Base-by-base conservation (phyloP, 495 filamentous ascomycete species). In the Neurospora intermedia region DNA sequence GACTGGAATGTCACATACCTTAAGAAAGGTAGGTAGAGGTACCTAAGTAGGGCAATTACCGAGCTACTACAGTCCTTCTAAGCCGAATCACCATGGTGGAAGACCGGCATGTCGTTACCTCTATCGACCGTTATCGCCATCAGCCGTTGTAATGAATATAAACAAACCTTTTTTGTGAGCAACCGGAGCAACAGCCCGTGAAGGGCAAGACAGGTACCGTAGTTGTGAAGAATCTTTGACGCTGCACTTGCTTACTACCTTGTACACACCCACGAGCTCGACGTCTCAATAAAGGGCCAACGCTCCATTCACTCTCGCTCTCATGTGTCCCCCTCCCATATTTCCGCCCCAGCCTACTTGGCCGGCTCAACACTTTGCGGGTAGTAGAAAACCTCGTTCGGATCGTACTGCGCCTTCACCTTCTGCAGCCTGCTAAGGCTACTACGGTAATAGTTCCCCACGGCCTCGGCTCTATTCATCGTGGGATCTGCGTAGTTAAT, bases 341-440 rank as follows among this genome's bases (percentile, higher is more conserved):
- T 48, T 6, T n/a, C 9, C n/a, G 45, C 23, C 10, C 20, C 46
- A 59, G 23, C 11, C 15, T 70, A 75, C 45, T 73, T 76, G 18
- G 78, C 82, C 20, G 85, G 81, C 69, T 76, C 75, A 13, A 91
- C 82, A 38, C 86, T 86, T 75, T 90, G 88, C 8, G 88, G 88
- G 75, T 90, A 90, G 73, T 89, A 87, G 48, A 91, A 91, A 11
- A 90, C 71, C 81, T 91, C 86, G 0, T 81, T 76, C 0, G 89
- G 89, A 77, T 91, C 89, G 31, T 88, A 73, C 13, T 77, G 76
- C 0, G 80, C 78, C 82, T 91, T 91, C 69, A 91, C 83, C 59
- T 80, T 70, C 77, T 85, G 77, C 62, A 91, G 78, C 42, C 80
- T 80, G 4, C 79, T 79, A n/a, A 89, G 78, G 74, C 87, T 90